A percentile compares a stretch with the other conserved stretches of the same genome.
These are phyloP conservation scores for Solanum sitiens DNA, from an alignment of 257 asterid species.

Conservation along the genomic window DNA sequence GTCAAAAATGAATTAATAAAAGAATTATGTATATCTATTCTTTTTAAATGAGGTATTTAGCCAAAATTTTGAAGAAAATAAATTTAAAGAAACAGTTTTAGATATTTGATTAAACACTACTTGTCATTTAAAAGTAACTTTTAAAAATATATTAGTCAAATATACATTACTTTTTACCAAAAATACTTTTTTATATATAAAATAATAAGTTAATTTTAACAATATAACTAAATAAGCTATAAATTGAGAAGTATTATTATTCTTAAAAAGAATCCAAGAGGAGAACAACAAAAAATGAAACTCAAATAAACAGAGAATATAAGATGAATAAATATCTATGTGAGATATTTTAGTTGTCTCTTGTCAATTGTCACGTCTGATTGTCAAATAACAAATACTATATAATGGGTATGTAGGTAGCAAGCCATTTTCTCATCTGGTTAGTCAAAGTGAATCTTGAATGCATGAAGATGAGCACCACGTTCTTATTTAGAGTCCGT, in stretches of 20 bases:
- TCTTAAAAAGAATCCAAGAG: not conserved
- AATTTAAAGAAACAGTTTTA: not conserved
- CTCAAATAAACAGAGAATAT: not conserved
- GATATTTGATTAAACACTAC: not conserved
- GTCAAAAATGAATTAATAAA: too few species aligned
- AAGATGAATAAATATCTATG: not conserved
- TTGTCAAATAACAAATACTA: not conserved
- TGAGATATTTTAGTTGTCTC: not conserved
- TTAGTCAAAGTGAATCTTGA: not conserved
- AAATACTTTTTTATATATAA: too few species aligned
- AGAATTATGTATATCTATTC: too few species aligned
- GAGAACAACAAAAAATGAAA: not conserved
- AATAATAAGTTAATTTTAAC: too few species aligned
- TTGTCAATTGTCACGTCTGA: not conserved
- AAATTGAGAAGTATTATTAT: not conserved
- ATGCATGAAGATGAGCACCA: not conserved
- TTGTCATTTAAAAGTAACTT: not conserved
- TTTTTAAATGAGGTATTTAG: too few species aligned
- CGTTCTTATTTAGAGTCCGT: too few species aligned
- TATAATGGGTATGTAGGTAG: not conserved
- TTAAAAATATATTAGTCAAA: not conserved
- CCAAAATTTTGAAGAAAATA: too few species aligned
- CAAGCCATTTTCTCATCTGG: not conserved
- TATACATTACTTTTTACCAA: too few species aligned
- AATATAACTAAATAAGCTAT: not conserved